Conservation (phyloP, 78 protist genomes). For the slime mould (Dictyostelium discoideum) region DNA sequence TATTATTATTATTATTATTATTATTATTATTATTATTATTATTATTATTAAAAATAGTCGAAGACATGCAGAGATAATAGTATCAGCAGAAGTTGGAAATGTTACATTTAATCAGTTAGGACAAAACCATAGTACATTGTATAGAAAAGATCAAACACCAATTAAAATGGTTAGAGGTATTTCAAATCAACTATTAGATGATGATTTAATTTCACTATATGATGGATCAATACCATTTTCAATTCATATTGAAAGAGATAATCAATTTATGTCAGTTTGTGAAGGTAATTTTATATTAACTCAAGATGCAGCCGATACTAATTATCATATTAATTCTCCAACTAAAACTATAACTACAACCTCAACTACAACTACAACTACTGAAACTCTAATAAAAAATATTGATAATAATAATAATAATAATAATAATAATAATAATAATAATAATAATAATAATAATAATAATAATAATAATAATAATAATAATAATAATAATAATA, state of each 20-base stretch:
- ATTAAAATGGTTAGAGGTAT: not conserved
- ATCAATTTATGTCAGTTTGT: not conserved
- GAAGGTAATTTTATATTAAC: not conserved
- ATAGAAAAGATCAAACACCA: not conserved
- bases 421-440: too few species aligned
- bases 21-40: too few species aligned
- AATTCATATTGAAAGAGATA: constrained; percentile 7
- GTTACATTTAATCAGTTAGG: constrained; percentile 61
- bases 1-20: too few species aligned
- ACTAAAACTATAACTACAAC: not conserved
- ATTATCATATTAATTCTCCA: not conserved
- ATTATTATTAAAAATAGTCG: constrained; percentile 13
- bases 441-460: too few species aligned
- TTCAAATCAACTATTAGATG: not conserved
- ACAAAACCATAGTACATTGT: constrained; percentile 17
- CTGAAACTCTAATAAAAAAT: not conserved
- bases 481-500: not conserved
- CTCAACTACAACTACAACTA: not conserved
- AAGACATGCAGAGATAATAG: constrained; percentile 71
- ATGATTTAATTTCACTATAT: not conserved
- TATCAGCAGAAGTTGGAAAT: constrained; percentile 23
- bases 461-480: too few species aligned
- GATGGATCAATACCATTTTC: constrained; percentile 1
- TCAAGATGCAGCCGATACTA: not conserved
- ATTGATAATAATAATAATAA: not conserved